phyloP scores from a whole-genome alignment of 2,329 filamentous ascomycete species.

The Emmonsiellopsis sp. region DNA sequence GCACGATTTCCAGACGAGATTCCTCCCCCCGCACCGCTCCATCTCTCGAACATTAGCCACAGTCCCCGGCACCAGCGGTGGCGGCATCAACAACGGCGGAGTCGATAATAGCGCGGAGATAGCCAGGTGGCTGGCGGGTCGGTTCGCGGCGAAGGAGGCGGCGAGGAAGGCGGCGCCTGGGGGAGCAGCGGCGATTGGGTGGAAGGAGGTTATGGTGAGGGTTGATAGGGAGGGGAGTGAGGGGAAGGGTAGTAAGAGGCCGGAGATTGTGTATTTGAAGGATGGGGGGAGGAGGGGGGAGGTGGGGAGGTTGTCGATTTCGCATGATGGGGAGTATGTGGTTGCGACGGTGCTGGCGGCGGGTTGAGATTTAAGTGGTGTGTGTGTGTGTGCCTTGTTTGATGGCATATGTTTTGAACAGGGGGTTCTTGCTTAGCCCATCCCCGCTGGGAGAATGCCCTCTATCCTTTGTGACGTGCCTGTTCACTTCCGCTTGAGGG shows the following conservation, averaged over 20 bases:
- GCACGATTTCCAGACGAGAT: slow-evolving; percentile 30
- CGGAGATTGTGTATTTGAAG: slow-evolving; percentile 30
- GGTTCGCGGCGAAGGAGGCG: slow-evolving; percentile 68
- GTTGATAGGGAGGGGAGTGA: slow-evolving; percentile 16
- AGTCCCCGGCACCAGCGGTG: no score
- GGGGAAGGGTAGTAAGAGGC: slow-evolving; percentile 18
- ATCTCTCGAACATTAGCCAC: background rate
- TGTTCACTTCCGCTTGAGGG: no score
- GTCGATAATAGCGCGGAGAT: slow-evolving; percentile 20
- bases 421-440: no score
- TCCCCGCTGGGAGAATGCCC: no score
- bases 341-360: slow-evolving; percentile 26
- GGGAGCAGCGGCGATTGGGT: slow-evolving; percentile 48
- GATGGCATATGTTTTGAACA: no score
- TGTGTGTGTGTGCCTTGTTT: no score
- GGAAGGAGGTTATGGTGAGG: slow-evolving; percentile 50
- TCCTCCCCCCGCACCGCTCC: slow-evolving; percentile 23
- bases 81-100: background rate
- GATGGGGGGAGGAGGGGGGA: slow-evolving; percentile 32
- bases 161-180: slow-evolving; percentile 54
- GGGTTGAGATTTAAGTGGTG: background rate
- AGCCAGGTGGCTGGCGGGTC: slow-evolving; percentile 37
- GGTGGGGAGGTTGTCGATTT: slow-evolving; percentile 67
- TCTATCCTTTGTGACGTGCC: no score
- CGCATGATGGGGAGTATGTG: slow-evolving; percentile 78